phyloP scores from a whole-genome alignment of 2,329 filamentous ascomycete species.

The Ophiostoma piceae region DNA sequence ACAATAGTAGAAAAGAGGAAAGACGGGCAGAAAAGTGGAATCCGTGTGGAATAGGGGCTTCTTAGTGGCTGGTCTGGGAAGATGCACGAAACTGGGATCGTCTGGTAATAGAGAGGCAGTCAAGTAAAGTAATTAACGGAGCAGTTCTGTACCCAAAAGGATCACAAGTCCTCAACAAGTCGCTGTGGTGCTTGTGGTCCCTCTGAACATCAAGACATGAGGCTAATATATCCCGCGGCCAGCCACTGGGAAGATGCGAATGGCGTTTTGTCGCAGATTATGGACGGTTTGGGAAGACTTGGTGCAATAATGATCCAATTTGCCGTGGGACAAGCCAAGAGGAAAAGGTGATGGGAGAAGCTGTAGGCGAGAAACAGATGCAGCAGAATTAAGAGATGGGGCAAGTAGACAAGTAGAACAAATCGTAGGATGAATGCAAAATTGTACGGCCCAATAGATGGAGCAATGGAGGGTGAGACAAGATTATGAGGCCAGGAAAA shows the following conservation, averaged over 20 bases:
- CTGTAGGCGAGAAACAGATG: background rate
- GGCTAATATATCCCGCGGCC: background rate
- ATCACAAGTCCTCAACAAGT: background rate
- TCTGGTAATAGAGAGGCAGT: background rate
- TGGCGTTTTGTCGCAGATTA: constrained; percentile 8
- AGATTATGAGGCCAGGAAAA: background rate
- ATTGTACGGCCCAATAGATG: background rate
- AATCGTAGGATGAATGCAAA: background rate
- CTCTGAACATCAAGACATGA: background rate
- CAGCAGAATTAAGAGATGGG: background rate
- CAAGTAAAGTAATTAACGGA: background rate
- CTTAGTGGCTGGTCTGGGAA: constrained; percentile 8
- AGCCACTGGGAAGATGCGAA: constrained; percentile 3
- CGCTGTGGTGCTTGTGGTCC: background rate
- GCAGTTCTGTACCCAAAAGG: background rate
- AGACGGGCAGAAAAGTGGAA: background rate
- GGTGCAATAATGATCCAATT: background rate
- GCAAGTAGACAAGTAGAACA: background rate
- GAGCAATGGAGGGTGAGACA: background rate
- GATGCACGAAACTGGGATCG: background rate
- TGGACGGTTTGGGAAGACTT: background rate
- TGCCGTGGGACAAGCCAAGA: background rate
- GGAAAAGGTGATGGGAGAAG: background rate
- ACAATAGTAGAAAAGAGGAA: background rate
- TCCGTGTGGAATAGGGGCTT: background rate